A percentile compares a stretch with the other conserved stretches of the same genome.
Evolutionary conservation across 2,329 filamentous ascomycete genomes (phyloP).

Genomic region (Neoascochyta sp.): DNA sequence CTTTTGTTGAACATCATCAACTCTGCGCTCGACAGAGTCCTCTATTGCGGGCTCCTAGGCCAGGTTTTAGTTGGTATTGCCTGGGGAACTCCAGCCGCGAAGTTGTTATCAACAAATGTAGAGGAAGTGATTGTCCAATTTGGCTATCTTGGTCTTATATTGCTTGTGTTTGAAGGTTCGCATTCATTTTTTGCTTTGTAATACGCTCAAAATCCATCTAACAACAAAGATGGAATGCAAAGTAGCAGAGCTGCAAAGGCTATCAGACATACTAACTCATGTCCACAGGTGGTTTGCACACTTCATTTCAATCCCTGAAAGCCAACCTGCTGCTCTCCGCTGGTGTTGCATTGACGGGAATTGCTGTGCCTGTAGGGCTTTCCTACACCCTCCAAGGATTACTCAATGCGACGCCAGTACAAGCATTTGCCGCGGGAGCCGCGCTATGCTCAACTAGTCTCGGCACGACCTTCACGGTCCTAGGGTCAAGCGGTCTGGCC

Average conservation of each 20-base stretch:
- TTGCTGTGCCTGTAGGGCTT: slow-evolving; percentile 60
- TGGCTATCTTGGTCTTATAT: slow-evolving; percentile 69
- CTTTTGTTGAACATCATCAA: slow-evolving; percentile 60
- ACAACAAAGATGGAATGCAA: no score
- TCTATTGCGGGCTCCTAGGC: slow-evolving; percentile 69
- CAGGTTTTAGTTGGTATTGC: slow-evolving; percentile 68
- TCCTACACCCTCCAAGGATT: slow-evolving; percentile 59
- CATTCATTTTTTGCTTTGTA: neutral
- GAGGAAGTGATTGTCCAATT: slow-evolving; percentile 60
- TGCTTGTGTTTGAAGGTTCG: slow-evolving; percentile 66
- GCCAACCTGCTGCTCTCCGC: slow-evolving; percentile 60
- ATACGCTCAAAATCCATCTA: no score
- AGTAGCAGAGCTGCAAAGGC: no score
- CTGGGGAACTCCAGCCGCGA: slow-evolving; percentile 64
- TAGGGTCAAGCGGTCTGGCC: slow-evolving; percentile 58
- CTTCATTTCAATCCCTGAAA: slow-evolving; percentile 52
- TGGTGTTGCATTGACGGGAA: slow-evolving; percentile 63
- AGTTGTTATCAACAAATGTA: slow-evolving; percentile 53
- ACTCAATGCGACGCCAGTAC: slow-evolving; percentile 51
- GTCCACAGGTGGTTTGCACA: slow-evolving; percentile 55
- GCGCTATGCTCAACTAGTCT: slow-evolving; percentile 71
- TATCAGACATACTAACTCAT: no score
- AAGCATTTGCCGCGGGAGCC: slow-evolving; percentile 70
- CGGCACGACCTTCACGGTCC: slow-evolving; percentile 65
- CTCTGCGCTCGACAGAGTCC: slow-evolving; percentile 53